phyloP scores from a whole-genome alignment of 495 filamentous ascomycete genomes.

The Halenospora varia region DNA sequence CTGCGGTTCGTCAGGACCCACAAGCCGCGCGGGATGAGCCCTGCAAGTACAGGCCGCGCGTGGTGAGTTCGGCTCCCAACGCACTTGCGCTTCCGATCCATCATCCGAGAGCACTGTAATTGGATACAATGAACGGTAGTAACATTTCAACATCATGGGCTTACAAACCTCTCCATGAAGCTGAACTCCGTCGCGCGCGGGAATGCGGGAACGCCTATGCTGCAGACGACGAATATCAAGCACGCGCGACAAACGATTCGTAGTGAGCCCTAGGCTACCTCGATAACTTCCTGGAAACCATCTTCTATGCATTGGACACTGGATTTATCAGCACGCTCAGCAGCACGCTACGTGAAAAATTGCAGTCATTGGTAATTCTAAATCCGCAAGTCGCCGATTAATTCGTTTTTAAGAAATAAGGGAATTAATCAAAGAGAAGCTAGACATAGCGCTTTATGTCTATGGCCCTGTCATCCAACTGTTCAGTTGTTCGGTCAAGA shows the following conservation, averaged over 20 bases:
- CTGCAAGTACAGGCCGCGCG: conserved; percentile 6
- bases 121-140: conserved; percentile 13
- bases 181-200: conserved; percentile 6
- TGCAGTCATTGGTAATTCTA: conserved; percentile 6
- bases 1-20: conserved; percentile 15
- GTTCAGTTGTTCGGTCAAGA: conserved; percentile 18
- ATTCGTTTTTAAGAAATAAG: conserved; percentile 2
- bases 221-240: conserved; percentile 8
- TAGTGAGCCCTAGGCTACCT: conserved; percentile 4
- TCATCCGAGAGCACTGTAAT: conserved; percentile 14
- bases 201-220: conserved; percentile 8
- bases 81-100: conserved; percentile 2
- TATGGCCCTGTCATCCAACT: conserved; percentile 1
- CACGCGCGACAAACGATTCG: conserved; percentile 7
- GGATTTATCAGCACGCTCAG: conserved; percentile 7
- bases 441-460: conserved; percentile 15
- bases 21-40: conserved; percentile 6
- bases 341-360: conserved; percentile 2
- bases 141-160: conserved; percentile 11
- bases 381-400: conserved; percentile 4
- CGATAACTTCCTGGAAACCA: conserved; percentile 8
- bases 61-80: conserved; percentile 8
- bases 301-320: conserved; percentile 9
- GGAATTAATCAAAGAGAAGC: conserved; percentile 10
- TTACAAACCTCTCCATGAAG: conserved; percentile 4